Base-by-base conservation (phyloP, 495 filamentous ascomycete species). In the Annulohypoxylon stygium region DNA sequence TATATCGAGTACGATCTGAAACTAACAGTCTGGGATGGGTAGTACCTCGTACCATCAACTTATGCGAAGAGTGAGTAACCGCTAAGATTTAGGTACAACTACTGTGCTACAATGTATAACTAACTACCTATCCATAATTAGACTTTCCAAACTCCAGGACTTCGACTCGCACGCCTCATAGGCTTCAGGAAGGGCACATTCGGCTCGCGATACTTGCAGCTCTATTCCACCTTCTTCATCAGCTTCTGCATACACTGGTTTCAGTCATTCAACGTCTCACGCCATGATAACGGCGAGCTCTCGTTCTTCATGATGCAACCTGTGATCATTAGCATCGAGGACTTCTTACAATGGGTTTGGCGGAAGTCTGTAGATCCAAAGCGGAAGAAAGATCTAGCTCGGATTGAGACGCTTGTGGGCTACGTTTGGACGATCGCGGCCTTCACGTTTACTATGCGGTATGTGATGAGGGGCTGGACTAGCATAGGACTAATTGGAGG, bases 221-320 rank as follows among this genome's bases (percentile, higher is more conserved):
- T 78, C 5, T 78, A 75, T 34, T 8, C 71, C 9, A 67, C 73
- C 26, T 78, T 78, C 54, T 54, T 69, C 34, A 23, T 70, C 33
- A 70, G 73, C 23, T 63, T 67, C 26, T 5, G 26, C 9, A 37
- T 73, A 7, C 76, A 75, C 45, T 64, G 67, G 63, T 75, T 61
- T 33, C 45, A 69, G 34, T 25, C 70, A 3, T 61, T 50, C n/a
- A 65, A 47, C 14, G 23, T 48, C 47, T 14, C 36, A 16, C 47
- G 61, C 30, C 45, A 58, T 6, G 72, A 75, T 50, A 26, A 51
- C 25, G 50, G 55, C 45, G 69, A 75, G 54, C 7, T 71, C 11
- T 48, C 66, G 3, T 78, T 68, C 36, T 78, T 78, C 59, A 59
- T 75, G 69, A 11, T 61, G 48, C 76, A 78, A 41, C 76, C 76